These are phyloP conservation scores for Microcyclosporella mali DNA, from an alignment of 2,329 filamentous ascomycete genomes.

Conservation along the genomic window DNA sequence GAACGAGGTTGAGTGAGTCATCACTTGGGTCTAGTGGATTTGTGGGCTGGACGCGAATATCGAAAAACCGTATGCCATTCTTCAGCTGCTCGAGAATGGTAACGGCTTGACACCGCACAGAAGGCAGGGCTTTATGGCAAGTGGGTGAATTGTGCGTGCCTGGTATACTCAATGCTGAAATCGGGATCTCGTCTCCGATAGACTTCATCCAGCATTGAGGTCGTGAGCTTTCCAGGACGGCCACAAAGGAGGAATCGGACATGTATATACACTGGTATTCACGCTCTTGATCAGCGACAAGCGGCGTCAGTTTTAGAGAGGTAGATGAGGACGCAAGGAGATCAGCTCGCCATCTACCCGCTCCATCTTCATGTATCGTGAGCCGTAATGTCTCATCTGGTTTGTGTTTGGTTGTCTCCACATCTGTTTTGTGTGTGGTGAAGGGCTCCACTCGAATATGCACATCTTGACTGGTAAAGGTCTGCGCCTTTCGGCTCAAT, in stretches of 20 bases:
- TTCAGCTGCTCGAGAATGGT: conserved; percentile 69
- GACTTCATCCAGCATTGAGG: conserved; percentile 75
- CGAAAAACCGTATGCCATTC: conserved; percentile 90
- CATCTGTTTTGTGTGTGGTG: conserved; percentile 55
- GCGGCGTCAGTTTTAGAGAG: conserved; percentile 34
- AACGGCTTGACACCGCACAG: conserved; percentile 86
- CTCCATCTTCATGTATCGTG: conserved; percentile 59
- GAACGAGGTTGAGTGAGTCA: conserved; percentile 73
- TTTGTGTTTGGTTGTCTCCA: conserved; percentile 53
- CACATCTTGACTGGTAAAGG: conserved; percentile 57
- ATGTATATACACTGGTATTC: conserved; percentile 41
- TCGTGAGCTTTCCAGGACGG: conserved; percentile 64
- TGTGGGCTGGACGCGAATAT: conserved; percentile 71
- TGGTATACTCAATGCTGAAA: conserved; percentile 80
- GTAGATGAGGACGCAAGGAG: conserved; percentile 51
- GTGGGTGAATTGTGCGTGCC: conserved; percentile 95
- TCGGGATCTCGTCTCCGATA: conserved; percentile 62
- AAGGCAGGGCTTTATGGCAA: conserved; percentile 75
- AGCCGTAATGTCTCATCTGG: conserved; percentile 63
- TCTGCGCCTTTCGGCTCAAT: conserved; percentile 51
- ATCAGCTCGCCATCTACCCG: conserved; percentile 64
- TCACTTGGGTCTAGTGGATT: conserved; percentile 48
- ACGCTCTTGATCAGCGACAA: conserved; percentile 35
- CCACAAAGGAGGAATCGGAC: conserved; percentile 36
- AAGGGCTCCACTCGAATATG: conserved; percentile 63